phyloP scores from a whole-genome alignment of 1,284 basidiomycete genomes.

The Naganishia cerealis region DNA sequence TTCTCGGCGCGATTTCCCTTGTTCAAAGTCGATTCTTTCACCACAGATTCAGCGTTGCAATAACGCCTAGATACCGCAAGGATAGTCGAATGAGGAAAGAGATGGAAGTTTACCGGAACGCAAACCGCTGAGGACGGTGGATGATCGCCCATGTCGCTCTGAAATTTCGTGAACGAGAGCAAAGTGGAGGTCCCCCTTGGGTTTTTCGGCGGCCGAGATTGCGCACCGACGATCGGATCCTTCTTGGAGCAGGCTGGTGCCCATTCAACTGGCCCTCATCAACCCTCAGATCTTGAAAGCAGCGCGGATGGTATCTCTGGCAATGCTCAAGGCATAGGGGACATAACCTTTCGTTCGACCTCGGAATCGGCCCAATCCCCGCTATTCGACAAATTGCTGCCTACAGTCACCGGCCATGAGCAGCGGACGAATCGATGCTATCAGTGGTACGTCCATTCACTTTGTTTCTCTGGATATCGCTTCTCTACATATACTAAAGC shows the following conservation, averaged over 20 bases:
- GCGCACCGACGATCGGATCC: too few relatives aligned
- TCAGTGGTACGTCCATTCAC: constrained; percentile 6
- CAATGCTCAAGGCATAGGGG: neutral
- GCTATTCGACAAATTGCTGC: neutral
- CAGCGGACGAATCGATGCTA: constrained; percentile 19
- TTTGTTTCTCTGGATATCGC: neutral
- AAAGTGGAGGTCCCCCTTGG: constrained; percentile 6
- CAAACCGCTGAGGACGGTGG: neutral
- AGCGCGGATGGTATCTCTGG: neutral
- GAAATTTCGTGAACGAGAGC: constrained; percentile 10
- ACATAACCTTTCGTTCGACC: neutral
- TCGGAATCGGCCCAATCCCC: neutral
- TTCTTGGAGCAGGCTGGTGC: too few relatives aligned
- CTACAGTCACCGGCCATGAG: neutral
- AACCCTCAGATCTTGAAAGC: too few relatives aligned
- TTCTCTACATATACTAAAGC: neutral
- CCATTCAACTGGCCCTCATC: too few relatives aligned
- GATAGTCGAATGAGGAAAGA: neutral
- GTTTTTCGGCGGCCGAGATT: constrained; percentile 1
- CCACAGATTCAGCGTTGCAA: neutral
- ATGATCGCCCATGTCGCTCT: neutral
- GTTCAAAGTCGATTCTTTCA: neutral
- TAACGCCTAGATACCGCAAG: neutral
- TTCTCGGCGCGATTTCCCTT: neutral
- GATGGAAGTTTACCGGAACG: neutral